A percentile compares a stretch with the other conserved stretches of the same genome.
Conservation (phyloP, 148 eudicot genomes). For the Chenopodium album region DNA sequence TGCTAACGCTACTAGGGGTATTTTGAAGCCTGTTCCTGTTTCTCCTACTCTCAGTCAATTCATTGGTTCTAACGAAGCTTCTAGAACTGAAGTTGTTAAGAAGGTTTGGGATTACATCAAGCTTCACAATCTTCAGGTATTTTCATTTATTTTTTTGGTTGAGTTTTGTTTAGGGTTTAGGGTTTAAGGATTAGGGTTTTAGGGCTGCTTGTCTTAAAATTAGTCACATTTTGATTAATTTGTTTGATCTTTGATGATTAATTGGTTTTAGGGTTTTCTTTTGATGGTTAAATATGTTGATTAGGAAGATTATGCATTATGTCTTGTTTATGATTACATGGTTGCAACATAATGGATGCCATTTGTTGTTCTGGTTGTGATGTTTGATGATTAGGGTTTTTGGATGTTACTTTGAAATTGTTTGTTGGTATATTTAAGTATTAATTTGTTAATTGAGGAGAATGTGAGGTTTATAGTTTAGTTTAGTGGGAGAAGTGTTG, state of each 20-base stretch:
- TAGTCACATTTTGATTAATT: neutral
- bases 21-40: conserved; percentile 35
- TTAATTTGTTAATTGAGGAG: neutral
- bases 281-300: neutral
- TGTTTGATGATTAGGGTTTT: neutral
- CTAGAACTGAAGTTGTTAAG: conserved; percentile 52
- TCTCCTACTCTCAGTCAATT: conserved; percentile 48
- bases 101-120: conserved; percentile 57
- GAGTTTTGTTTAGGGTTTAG: neutral
- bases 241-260: neutral
- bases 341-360: no score
- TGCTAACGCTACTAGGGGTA: conserved; percentile 18
- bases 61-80: conserved; percentile 41
- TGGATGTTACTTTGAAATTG: neutral
- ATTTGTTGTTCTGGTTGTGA: no score
- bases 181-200: conserved; percentile 15
- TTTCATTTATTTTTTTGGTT: neutral
- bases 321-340: neutral
- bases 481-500: neutral
- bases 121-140: conserved; percentile 54
- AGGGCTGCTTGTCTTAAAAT: neutral
- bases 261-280: no score
- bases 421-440: neutral
- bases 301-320: neutral
- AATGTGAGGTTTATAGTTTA: neutral